Evolutionary conservation across 208 protist species (phyloP), one percentile per base, ranked within the genome.

Genomic region (Crithidia bombi): DNA sequence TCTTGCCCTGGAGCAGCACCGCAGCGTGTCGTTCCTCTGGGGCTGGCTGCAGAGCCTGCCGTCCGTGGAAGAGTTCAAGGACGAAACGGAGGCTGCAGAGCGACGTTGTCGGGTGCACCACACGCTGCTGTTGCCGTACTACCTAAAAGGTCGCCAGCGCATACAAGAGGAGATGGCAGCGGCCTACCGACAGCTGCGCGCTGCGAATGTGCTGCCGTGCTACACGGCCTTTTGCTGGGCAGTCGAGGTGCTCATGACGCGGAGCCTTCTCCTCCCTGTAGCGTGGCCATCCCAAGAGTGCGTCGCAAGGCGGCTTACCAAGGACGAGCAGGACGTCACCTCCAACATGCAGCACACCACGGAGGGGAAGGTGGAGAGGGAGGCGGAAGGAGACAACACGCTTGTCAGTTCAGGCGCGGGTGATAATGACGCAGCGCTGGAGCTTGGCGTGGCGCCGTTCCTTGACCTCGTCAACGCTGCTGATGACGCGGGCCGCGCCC

Each of bases 401-500:
- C 25, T 3, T 6, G 10, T 25, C 26, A 17, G 9, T 32, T 0
- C 32, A 0, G 35, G 10, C 4, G 47, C 7, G 17, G 63, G 10
- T 7, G 54, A 43, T 2, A 41, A 55, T 12, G 63, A 23, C 1
- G 59, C 25, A 14, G 19, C 41, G 14, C 33, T 62, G 12, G 88
- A 96, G 73, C 61, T 94, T 14, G 91, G 81, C n/a, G 82, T 96
- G 28, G 77, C 91, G 33, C 91, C 91, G 38, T 94, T 89, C 65
- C 25, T 92, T 12, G 91, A 96, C 52, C 66, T 93, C 28, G 72
- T 94, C 28, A 96, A 94, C 68, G 85, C 80, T 9, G 46, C 81
- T 3, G 84, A 89, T 54, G 69, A 69, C 26, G 39, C 28, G 35
- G 65, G 86, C 10, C 81, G 79, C 15, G 28, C 1, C 9, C 73